A percentile compares a stretch with the other conserved stretches of the same genome.
Evolutionary conservation across 164 flowering plant genomes (phyloP).

Genomic region (Nelumbo lutea): DNA sequence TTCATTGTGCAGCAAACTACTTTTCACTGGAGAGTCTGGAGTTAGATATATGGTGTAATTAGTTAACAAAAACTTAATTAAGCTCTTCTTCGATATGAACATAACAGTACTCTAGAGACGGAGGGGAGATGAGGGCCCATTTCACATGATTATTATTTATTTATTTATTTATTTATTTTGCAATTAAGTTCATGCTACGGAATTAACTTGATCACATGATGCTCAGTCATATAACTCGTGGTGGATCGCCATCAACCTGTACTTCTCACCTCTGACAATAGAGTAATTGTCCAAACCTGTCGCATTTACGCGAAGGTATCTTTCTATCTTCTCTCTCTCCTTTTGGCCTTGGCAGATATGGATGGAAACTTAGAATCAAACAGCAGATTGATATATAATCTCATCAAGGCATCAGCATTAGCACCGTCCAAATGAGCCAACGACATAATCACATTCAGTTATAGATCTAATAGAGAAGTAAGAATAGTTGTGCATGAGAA

Average conservation of each 20-base stretch:
- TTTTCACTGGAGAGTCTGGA: too few relatives aligned
- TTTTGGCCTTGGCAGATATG: neutral
- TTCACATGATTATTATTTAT: too few relatives aligned
- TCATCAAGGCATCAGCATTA: neutral
- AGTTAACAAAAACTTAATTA: too few relatives aligned
- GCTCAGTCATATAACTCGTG: neutral
- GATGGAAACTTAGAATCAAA: neutral
- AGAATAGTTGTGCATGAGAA: slow-evolving; percentile 11
- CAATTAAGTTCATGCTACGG: neutral
- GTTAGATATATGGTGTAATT: neutral
- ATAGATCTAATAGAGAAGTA: slow-evolving; percentile 2
- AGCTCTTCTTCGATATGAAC: too few relatives aligned
- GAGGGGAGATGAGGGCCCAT: too few relatives aligned
- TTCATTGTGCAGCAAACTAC: too few relatives aligned
- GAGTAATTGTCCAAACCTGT: neutral
- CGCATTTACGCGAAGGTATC: neutral
- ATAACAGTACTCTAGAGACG: too few relatives aligned
- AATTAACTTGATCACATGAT: neutral
- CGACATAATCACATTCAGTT: slow-evolving; percentile 25
- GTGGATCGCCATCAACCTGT: neutral
- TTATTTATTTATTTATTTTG: too few relatives aligned
- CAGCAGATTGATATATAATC: neutral
- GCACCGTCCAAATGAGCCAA: neutral
- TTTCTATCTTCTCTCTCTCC: neutral
- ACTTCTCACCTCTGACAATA: neutral